phyloP scores from a whole-genome alignment of 352 stramenopile genomes.

The Aphanomyces cochlioides region DNA sequence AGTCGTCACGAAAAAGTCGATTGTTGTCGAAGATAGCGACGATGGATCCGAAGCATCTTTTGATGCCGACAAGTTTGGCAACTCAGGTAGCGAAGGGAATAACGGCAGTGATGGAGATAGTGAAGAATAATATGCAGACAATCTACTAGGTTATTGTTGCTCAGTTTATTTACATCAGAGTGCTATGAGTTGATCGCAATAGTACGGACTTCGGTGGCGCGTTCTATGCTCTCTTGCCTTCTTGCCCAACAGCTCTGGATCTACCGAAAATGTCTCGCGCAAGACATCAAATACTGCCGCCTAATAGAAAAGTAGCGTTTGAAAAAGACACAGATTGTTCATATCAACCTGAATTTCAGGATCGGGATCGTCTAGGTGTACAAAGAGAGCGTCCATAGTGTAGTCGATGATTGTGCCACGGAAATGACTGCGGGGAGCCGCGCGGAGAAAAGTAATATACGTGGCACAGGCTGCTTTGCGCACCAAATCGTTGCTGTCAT shows the following conservation, averaged over 20 bases:
- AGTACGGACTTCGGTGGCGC: slow-evolving; percentile 64
- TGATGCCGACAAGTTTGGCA: neutral
- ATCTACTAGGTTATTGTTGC: too few species aligned
- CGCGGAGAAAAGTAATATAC: slow-evolving; percentile 81
- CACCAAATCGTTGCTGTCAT: slow-evolving; percentile 89
- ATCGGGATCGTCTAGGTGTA: slow-evolving; percentile 89
- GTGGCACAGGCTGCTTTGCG: slow-evolving; percentile 83
- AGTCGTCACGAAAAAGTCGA: neutral
- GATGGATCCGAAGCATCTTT: slow-evolving; percentile 28
- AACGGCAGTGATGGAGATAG: slow-evolving; percentile 1
- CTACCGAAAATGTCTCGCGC: slow-evolving; percentile 57
- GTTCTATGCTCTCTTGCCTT: slow-evolving; percentile 72
- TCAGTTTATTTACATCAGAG: slow-evolving; percentile 24
- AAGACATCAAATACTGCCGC: slow-evolving; percentile 66
- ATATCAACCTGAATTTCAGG: slow-evolving; percentile 66
- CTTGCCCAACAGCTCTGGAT: slow-evolving; percentile 53
- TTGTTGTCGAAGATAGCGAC: slow-evolving; percentile 10
- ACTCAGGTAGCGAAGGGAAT: neutral
- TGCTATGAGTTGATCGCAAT: slow-evolving; percentile 63
- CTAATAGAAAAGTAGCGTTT: slow-evolving; percentile 31
- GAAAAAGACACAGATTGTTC: neutral
- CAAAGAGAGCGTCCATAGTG: slow-evolving; percentile 86
- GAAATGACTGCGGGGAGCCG: slow-evolving; percentile 81
- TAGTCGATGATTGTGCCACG: slow-evolving; percentile 88
- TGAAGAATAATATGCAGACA: slow-evolving; percentile 3